Evolutionary conservation across 495 filamentous ascomycete genomes (phyloP).

Genomic region (Talaromyces borbonicus): DNA sequence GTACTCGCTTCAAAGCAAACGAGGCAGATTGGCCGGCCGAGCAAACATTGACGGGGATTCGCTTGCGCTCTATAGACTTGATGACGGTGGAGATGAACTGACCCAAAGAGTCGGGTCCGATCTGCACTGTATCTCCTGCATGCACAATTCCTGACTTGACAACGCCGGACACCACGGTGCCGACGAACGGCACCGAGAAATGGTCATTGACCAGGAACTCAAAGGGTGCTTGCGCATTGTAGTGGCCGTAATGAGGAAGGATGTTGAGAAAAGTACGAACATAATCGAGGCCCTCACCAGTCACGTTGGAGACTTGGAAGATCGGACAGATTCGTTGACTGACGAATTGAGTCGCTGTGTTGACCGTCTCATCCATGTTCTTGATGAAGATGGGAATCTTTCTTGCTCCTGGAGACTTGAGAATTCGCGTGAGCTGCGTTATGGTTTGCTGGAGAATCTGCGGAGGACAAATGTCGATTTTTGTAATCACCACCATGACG

Average conservation of each 20-base stretch:
- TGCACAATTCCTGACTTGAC: slow-evolving; percentile 80
- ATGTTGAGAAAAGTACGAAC: slow-evolving; percentile 93
- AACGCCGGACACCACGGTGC: slow-evolving; percentile 91
- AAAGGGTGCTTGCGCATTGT: slow-evolving; percentile 77
- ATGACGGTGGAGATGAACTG: slow-evolving; percentile 87
- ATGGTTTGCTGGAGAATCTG: slow-evolving; percentile 92
- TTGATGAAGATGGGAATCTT: slow-evolving; percentile 99
- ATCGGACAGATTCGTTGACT: slow-evolving; percentile 92
- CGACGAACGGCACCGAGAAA: slow-evolving; percentile 97
- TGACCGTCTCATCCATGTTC: slow-evolving; percentile 79
- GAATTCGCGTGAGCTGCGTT: slow-evolving; percentile 78
- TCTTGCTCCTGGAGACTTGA: slow-evolving; percentile 85
- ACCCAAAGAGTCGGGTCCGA: slow-evolving; percentile 86
- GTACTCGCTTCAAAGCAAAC: slow-evolving; percentile 77
- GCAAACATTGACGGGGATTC: slow-evolving; percentile 80
- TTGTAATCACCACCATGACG: slow-evolving; percentile 96
- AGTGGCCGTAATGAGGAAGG: slow-evolving; percentile 88
- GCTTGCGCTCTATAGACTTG: slow-evolving; percentile 89
- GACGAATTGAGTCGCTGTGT: slow-evolving; percentile 93
- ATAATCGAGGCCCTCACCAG: slow-evolving; percentile 69
- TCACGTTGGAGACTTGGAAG: slow-evolving; percentile 97
- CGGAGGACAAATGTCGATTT: slow-evolving; percentile 97
- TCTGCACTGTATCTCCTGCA: slow-evolving; percentile 76
- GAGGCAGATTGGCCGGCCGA: slow-evolving; percentile 88
- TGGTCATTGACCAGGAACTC: slow-evolving; percentile 97